Conservation (phyloP, 768 basidiomycete genomes). For the Lactifluus rugatus region DNA sequence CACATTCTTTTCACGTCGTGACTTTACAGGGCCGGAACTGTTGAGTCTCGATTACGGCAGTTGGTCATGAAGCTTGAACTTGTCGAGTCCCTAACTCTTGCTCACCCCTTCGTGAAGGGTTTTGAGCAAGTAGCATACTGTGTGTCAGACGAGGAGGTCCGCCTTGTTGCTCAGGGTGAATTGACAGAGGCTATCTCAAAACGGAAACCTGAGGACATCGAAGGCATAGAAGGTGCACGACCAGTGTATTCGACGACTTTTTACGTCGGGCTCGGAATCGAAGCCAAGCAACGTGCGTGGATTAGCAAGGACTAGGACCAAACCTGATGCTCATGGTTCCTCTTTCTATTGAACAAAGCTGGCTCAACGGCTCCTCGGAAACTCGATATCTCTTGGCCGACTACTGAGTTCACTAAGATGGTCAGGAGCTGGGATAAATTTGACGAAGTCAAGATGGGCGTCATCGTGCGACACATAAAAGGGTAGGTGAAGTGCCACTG, state of each 20-base stretch:
- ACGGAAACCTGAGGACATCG: conserved; percentile 69
- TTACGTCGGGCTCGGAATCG: conserved; percentile 90
- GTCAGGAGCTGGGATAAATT: conserved; percentile 96
- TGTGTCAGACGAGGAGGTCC: conserved; percentile 77
- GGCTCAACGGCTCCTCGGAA: conserved; percentile 68
- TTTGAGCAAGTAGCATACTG: conserved; percentile 86
- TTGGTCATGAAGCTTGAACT: conserved; percentile 97
- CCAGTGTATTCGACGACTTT: conserved; percentile 95
- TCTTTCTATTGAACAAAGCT: conserved; percentile 35
- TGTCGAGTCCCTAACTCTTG: conserved; percentile 82
- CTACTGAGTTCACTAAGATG: conserved; percentile 86
- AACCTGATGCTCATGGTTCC: conserved; percentile 11
- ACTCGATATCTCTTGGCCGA: conserved; percentile 95
- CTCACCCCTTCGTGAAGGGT: conserved; percentile 92
- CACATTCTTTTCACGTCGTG: conserved; percentile 1
- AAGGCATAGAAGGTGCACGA: conserved; percentile 63
- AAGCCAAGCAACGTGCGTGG: conserved; percentile 77
- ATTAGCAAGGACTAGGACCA: conserved; percentile 9
- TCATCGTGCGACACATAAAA: conserved; percentile 88
- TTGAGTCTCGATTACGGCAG: conserved; percentile 92
- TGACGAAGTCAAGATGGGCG: conserved; percentile 86
- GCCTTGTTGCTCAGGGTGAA: conserved; percentile 81
- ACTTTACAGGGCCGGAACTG: conserved; percentile 73
- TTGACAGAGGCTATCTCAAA: conserved; percentile 61
- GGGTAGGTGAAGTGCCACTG: conserved; percentile 36